Conservation (phyloP, 2,329 filamentous ascomycete species). For the Davidsoniella eucalypti region DNA sequence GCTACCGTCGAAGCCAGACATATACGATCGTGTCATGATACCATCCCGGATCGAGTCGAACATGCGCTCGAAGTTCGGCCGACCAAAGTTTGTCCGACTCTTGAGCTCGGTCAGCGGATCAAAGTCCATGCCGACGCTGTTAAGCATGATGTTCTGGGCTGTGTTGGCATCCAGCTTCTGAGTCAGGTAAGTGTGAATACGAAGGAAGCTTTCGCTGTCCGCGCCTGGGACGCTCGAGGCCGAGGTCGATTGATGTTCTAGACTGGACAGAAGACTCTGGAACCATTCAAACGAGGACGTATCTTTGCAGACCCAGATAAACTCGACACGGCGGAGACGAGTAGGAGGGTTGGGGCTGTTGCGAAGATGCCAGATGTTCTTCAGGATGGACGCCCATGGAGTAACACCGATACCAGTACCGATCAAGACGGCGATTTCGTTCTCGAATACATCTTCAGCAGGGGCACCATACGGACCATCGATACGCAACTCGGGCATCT, state of each 20-base stretch:
- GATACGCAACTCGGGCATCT: constrained; percentile 66
- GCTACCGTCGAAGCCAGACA: constrained; percentile 53
- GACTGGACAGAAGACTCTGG: constrained; percentile 65
- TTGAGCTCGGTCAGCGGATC: constrained; percentile 74
- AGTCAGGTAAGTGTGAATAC: constrained; percentile 82
- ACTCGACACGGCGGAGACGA: constrained; percentile 71
- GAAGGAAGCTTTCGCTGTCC: constrained; percentile 54
- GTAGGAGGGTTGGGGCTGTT: constrained; percentile 63
- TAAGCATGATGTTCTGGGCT: constrained; percentile 75
- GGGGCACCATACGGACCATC: constrained; percentile 82
- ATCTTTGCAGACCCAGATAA: constrained; percentile 86
- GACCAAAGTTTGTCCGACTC: constrained; percentile 72
- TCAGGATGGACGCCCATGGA: constrained; percentile 60
- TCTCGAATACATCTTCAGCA: constrained; percentile 82
- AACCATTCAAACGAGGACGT: constrained; percentile 88
- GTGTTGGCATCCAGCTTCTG: constrained; percentile 71
- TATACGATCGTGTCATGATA: constrained; percentile 59
- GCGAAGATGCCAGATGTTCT: constrained; percentile 85
- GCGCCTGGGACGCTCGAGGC: constrained; percentile 40
- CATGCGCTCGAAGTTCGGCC: constrained; percentile 62
- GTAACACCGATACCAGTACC: constrained; percentile 65
- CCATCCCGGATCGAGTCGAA: constrained; percentile 65
- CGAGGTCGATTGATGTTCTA: constrained; percentile 57
- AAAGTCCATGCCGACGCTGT: constrained; percentile 64
- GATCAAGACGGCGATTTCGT: constrained; percentile 63